Evolutionary conservation across 140 eudicot species (phyloP), one percentile per base, ranked within the genome.

Genomic region (Ambrosia hybrid): DNA sequence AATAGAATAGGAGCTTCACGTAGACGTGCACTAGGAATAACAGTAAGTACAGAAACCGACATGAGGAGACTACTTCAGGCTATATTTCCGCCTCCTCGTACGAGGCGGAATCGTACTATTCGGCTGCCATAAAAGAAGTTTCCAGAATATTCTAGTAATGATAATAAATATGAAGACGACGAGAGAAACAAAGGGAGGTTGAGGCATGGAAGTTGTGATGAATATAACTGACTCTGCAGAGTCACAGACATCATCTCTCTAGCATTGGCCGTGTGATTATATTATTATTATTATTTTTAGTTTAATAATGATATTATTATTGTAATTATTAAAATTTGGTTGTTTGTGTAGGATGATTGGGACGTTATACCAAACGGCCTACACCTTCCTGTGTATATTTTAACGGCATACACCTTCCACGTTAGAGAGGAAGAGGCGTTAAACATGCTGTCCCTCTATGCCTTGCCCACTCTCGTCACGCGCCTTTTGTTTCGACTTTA

Each of bases 351-450:
- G 57, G 73, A 37, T 75, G 95, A 88, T 83, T 55, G 73, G 60
- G 90, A 88, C 88, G 86, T 82, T 60, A 49, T 79, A 80, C 90
- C 89, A 37, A 89, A 86, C 88, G 81, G 86, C 26, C 26, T 21
- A 21, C 26, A 21, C 26, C 26, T 21, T 21, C 60, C 73, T 37
- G 53, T 65, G 56, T 67, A 2, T 67, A 2, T 65, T 11, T 76
- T 68, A 68, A 59, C 80, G 65, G 67, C 56, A 53, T 6, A 16
- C 41, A 34, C 15, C 6, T 49, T 72, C 62, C 70, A 79, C 75
- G 74, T 57, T 53, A 13, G 58, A 9, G 67, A 10, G 9, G 36
- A 69, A 69, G 61, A 36, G 81, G 76, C 76, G 71, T 76, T 76
- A 53, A 68, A 60, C 81, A 76, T 76, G 81, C 76, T 6, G 48